Evolutionary conservation across 2,329 filamentous ascomycete genomes (phyloP), one percentile per base, ranked within the genome.

Genomic region (Cladophialophora immunda): DNA sequence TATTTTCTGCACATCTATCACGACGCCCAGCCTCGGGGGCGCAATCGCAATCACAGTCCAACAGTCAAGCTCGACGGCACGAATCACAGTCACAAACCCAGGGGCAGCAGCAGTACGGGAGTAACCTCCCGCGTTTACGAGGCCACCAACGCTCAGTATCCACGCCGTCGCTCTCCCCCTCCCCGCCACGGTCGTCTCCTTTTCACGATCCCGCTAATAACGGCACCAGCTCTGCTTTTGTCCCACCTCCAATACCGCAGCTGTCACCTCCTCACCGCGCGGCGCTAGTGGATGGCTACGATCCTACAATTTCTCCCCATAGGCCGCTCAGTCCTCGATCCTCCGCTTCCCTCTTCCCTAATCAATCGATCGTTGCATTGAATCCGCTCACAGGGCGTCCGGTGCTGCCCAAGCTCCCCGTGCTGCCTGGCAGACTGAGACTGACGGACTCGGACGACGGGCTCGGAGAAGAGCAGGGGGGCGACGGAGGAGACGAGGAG

Each of bases 1-100:
- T 82, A 29, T 82, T 82, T 71, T 78, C 80, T 19, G 76, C 78
- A 59, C 79, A 81, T 63, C 77, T 81, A 50, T 80, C 78, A 69
- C 76, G 79, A 59, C 79, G 80, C 8, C 77, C 80, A n/a, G 75
- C 78, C 6, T 70, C 76, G 6, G 63, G 61, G 5, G 52, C 65
- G 45, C 36, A 45, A 29, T 36, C 66, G 30, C 61, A 68, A 17
- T 58, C 67, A n/a, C 70, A 65, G 29, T 30, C 57, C 6, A 15
- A 53, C 30, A 47, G 58, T 50, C 58, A 52, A 53, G 19, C 17
- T 34, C 41, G 52, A 13, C 45, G 29, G 11, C 45, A 22, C 11
- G 64, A 22, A 32, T 58, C 68, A 15, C 67, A 65, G n/a, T 29
- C 34, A 13, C 61, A 57, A 32, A 34, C n/a, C 17, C 52, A 64